Evolutionary conservation across 495 filamentous ascomycete genomes (phyloP), one percentile per base, ranked within the genome.

Genomic region (Penicillium subrubescens): DNA sequence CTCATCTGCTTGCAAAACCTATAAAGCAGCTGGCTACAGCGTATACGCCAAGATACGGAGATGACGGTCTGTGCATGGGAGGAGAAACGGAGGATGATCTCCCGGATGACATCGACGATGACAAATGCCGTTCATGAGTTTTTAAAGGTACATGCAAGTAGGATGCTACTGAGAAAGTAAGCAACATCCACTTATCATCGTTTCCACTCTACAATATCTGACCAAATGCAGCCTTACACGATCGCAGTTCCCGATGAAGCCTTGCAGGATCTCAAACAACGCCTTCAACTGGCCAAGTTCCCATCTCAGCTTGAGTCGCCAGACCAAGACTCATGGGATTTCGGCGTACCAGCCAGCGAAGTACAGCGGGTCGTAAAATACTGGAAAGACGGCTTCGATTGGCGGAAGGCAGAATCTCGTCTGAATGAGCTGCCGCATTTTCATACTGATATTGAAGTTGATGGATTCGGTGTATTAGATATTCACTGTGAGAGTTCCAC

Each of bases 381-480:
- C 55, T 83, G 81, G 82, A 72, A 67, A 43, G 48, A 77, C 27
- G 59, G 70, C 0, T 83, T 73, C 59, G 69, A 82, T 61, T 83
- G 82, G 82, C 71, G 73, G 8, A 73, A 77, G 44, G 71, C 73
- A n/a, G 81, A 83, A 67, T 60, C 68, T 2, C 66, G 69, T 17
- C 61, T 84, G 23, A 84, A 84, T 58, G 67, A 79, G 17, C 67
- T 82, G 8, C 79, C 82, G 5, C 71, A 83, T 8, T 84, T 73
- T 61, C 71, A 63, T 21, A 78, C 78, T 3, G 54, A 71, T 0
- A 79, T 84, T 23, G 64, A 74, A n/a, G 75, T 82, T 50, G 73
- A 80, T 8, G 77, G 74, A 8, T 82, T 82, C 43, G 81, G 70
- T 15, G 11, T 46, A 23, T 66, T 81, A 54, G 65, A 79, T 27